Evolutionary conservation across 441 rosid species (phyloP).

Genomic region (Croton setiger): DNA sequence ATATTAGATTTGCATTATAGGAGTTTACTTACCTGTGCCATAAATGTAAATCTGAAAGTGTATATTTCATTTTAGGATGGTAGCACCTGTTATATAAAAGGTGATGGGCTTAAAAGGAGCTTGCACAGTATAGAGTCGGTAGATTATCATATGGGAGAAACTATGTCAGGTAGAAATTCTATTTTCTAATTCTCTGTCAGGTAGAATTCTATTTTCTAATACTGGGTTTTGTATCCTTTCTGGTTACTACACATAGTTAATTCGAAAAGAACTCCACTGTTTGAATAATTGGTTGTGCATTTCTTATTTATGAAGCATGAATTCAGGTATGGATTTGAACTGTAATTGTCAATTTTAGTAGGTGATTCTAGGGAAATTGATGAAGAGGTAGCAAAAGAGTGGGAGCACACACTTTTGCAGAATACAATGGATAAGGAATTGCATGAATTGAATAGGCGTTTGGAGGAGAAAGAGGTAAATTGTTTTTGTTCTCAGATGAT

Average conservation of each 20-base stretch:
- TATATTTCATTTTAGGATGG: conserved; percentile 56
- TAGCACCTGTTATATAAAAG: conserved; percentile 51
- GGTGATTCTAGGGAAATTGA: conserved; percentile 81
- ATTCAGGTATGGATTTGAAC: conserved; percentile 16
- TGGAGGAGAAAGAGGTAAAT: conserved; percentile 94
- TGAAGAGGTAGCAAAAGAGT: conserved; percentile 84
- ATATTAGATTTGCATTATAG: no score
- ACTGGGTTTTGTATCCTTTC: conserved; percentile 3
- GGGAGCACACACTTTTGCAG: conserved; percentile 93
- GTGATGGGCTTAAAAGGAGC: conserved; percentile 81
- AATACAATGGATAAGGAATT: conserved; percentile 94
- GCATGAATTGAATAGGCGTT: conserved; percentile 78
- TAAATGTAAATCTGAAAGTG: conserved; percentile 15
- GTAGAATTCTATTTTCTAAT: conserved; percentile 31
- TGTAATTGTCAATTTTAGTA: conserved; percentile 25
- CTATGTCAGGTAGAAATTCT: conserved; percentile 48
- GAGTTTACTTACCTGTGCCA: neutral
- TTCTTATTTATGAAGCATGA: neutral
- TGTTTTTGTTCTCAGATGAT: conserved; percentile 4
- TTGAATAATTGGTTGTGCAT: neutral
- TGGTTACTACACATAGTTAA: neutral
- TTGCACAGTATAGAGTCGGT: conserved; percentile 73
- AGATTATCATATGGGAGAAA: conserved; percentile 80
- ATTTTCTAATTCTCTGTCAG: conserved; percentile 33
- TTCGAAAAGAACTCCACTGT: neutral